Conservation (phyloP, 2,329 filamentous ascomycete genomes). For the Orbilia quercus region DNA sequence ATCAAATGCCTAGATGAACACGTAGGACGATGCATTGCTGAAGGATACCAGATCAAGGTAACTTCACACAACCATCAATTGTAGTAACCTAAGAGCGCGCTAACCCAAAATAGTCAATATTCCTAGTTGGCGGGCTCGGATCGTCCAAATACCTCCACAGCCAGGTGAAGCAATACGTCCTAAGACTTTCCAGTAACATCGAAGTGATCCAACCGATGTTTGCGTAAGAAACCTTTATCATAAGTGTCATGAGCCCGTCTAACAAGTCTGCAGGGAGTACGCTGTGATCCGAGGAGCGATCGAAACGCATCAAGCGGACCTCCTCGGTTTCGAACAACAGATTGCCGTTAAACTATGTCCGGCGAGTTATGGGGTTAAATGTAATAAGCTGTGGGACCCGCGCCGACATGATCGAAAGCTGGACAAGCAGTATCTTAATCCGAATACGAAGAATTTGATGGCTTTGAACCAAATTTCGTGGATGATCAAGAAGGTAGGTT, state of each 20-base stretch:
- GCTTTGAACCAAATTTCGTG: constrained; percentile 18
- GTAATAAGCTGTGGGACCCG: constrained; percentile 1
- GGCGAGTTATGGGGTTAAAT: constrained; percentile 20
- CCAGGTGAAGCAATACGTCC: constrained; percentile 8
- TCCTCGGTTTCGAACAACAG: constrained; percentile 6
- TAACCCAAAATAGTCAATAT: constrained; percentile 7
- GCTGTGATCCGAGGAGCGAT: constrained; percentile 18
- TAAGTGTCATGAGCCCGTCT: neutral
- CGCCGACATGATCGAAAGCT: neutral
- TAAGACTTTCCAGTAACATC: neutral
- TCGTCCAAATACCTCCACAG: constrained; percentile 12
- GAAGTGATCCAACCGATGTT: constrained; percentile 9
- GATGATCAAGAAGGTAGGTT: constrained; percentile 19
- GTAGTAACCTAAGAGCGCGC: neutral
- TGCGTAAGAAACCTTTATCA: constrained; percentile 6
- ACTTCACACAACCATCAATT: neutral
- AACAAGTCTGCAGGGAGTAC: constrained; percentile 2
- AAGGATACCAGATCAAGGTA: constrained; percentile 13
- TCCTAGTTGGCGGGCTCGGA: constrained; percentile 16
- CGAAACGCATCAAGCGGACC: constrained; percentile 8
- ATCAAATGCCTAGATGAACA: constrained; percentile 6
- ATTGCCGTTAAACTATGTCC: constrained; percentile 20
- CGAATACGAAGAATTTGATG: constrained; percentile 13
- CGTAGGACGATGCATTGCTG: constrained; percentile 11
- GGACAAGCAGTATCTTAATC: constrained; percentile 5